Percentiles rank a stretch among this genome's conserved stretches.
Conservation (phyloP, 2,329 filamentous ascomycete genomes). For the Huntiella omanensis region DNA sequence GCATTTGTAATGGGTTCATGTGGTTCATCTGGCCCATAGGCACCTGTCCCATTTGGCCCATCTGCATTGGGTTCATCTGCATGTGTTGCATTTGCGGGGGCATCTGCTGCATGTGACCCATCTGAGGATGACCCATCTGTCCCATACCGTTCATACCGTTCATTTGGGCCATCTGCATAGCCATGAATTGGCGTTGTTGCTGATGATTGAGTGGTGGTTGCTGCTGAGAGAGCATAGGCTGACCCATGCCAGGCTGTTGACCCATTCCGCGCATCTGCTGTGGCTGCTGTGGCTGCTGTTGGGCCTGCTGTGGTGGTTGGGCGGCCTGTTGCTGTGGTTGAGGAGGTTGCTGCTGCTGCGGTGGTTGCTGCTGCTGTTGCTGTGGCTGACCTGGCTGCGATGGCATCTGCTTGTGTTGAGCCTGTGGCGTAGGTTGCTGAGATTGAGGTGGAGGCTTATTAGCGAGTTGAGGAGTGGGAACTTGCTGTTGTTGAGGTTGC, state of each 20-base stretch:
- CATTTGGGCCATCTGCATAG: conserved; percentile 9
- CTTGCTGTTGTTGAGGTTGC: conserved; percentile 1
- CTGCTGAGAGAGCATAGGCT: conserved; percentile 7
- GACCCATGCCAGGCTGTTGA: conserved; percentile 7
- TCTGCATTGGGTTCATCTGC: conserved; percentile 11
- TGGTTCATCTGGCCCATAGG: conserved; percentile 6
- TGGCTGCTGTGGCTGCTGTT: conserved; percentile 5
- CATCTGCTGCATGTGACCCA: conserved; percentile 9
- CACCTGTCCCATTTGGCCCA: conserved; percentile 9
- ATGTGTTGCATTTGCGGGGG: conserved; percentile 9
- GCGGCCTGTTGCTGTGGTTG: conserved; percentile 1
- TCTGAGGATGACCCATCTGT: conserved; percentile 7
- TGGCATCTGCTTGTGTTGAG: background rate
- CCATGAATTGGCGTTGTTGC: conserved; percentile 10
- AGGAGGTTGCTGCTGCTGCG: background rate
- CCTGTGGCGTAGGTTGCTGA: background rate
- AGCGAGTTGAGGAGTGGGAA: conserved; percentile 2
- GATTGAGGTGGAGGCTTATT: background rate
- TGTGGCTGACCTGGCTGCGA: background rate
- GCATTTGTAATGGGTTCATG: conserved; percentile 10
- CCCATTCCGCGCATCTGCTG: conserved; percentile 9
- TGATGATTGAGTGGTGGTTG: background rate
- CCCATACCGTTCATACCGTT: conserved; percentile 9
- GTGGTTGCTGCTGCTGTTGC: background rate
- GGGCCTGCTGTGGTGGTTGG: conserved; percentile 5